Conservation (phyloP, 202 grass and related monocot genomes). For the Dendrocalamus latiflorus region DNA sequence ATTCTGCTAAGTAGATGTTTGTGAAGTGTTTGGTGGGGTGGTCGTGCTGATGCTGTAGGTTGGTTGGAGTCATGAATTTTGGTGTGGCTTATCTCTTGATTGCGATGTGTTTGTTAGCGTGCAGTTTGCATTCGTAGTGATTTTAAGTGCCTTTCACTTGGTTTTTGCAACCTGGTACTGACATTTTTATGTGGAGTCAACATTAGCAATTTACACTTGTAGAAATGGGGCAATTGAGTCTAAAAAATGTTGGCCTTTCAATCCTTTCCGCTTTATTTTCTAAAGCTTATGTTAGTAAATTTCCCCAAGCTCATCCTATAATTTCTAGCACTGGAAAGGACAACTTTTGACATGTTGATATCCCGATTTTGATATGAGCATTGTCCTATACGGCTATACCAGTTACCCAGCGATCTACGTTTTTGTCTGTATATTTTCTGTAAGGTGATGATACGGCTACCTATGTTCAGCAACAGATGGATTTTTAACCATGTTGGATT, state of each 20-base stretch:
- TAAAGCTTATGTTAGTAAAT: neutral
- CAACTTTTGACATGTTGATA: neutral
- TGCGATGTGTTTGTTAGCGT: slow-evolving; percentile 47
- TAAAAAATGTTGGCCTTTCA: neutral
- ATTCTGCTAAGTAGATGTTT: slow-evolving; percentile 34
- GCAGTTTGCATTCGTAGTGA: neutral
- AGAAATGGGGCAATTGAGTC: neutral
- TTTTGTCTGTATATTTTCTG: neutral
- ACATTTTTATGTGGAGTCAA: neutral
- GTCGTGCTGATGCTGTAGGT: slow-evolving; percentile 30
- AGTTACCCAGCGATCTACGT: neutral
- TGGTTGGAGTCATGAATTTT: slow-evolving; percentile 48
- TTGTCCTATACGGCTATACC: slow-evolving; percentile 5
- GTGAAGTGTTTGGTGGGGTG: slow-evolving; percentile 30
- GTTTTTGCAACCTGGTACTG: neutral
- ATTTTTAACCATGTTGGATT: slow-evolving; percentile 1
- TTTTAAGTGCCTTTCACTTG: slow-evolving; percentile 19
- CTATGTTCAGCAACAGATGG: neutral
- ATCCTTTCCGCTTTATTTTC: neutral
- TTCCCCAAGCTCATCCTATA: neutral
- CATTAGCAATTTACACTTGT: neutral
- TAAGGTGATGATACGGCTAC: neutral
- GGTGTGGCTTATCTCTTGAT: slow-evolving; percentile 34
- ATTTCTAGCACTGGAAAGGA: neutral
- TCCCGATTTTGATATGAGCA: neutral